Conservation (phyloP, 2,329 filamentous ascomycete genomes). For the Alternaria gaisen region DNA sequence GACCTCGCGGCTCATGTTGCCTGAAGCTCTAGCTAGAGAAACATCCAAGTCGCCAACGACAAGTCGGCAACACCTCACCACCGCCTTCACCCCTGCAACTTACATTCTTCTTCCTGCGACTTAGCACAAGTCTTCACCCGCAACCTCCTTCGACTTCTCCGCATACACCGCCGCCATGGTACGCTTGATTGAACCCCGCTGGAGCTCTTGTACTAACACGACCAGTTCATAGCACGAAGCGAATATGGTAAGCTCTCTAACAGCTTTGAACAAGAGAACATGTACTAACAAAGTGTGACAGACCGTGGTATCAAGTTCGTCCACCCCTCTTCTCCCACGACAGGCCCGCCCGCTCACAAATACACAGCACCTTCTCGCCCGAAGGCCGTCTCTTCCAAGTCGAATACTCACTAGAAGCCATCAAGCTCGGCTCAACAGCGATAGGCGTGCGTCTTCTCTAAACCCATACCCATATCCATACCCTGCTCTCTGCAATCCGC, state of each 20-base stretch:
- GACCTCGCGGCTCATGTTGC: constrained; percentile 37
- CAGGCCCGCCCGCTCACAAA: constrained; percentile 34
- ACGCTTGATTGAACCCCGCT: constrained; percentile 34
- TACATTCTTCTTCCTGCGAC: background rate
- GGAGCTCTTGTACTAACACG: constrained; percentile 44
- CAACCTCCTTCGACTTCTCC: background rate
- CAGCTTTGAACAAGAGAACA: constrained; percentile 12
- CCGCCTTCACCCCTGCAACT: background rate
- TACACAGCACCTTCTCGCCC: constrained; percentile 91
- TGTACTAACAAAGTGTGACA: constrained; percentile 52
- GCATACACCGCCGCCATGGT: constrained; percentile 43
- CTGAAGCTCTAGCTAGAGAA: constrained; percentile 38
- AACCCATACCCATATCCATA: background rate
- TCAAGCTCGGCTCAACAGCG: constrained; percentile 98
- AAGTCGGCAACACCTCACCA: constrained; percentile 9
- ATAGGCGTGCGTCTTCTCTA: constrained; percentile 73
- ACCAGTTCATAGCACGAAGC: constrained; percentile 95
- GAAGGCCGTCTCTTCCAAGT: constrained; percentile 99
- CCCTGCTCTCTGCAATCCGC: background rate
- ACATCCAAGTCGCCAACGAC: constrained; percentile 28
- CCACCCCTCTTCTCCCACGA: constrained; percentile 23
- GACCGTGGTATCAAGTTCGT: constrained; percentile 97
- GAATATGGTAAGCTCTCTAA: constrained; percentile 84
- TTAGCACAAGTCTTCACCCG: background rate
- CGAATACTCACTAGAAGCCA: constrained; percentile 99